These are phyloP conservation scores for Fusarium sp. DNA, from an alignment of 2,329 filamentous ascomycete species.

Conservation along the genomic window DNA sequence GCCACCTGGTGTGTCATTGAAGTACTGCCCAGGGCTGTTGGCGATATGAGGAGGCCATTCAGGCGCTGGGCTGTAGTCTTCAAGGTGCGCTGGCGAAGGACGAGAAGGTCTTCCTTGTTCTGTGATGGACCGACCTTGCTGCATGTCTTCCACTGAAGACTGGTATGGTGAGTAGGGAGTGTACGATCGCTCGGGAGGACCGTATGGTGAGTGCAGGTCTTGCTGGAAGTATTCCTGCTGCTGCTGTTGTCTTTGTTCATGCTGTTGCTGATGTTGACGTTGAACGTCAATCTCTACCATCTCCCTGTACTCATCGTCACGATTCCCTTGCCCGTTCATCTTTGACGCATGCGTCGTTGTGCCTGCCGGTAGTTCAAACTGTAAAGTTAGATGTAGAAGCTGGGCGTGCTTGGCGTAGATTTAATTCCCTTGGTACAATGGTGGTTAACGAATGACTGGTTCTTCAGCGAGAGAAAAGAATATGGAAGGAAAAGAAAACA, in stretches of 20 bases:
- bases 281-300: slow-evolving; percentile 53
- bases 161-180: slow-evolving; percentile 39
- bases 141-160: slow-evolving; percentile 42
- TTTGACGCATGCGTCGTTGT: slow-evolving; percentile 38
- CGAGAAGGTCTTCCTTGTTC: slow-evolving; percentile 39
- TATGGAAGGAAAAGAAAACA: slow-evolving; percentile 20
- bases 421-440: not conserved
- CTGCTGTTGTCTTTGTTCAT: slow-evolving; percentile 41
- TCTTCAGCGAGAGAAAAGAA: slow-evolving; percentile 10
- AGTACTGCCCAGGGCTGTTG: slow-evolving; percentile 43
- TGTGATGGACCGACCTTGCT: slow-evolving; percentile 46
- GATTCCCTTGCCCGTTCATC: slow-evolving; percentile 49
- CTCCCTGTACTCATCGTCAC: slow-evolving; percentile 48
- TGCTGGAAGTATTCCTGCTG: slow-evolving; percentile 40
- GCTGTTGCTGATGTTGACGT: slow-evolving; percentile 45
- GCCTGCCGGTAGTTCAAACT: not conserved
- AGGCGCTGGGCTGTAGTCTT: slow-evolving; percentile 42
- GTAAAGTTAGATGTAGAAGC: slow-evolving; percentile 1
- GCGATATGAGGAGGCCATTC: slow-evolving; percentile 45
- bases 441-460: slow-evolving; percentile 29
- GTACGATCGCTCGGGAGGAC: slow-evolving; percentile 28
- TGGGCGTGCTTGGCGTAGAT: slow-evolving; percentile 19
- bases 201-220: slow-evolving; percentile 41
- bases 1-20: slow-evolving; percentile 40
- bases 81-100: slow-evolving; percentile 32